Base-by-base conservation (phyloP, 2,329 filamentous ascomycete genomes). In the Acephala macrosclerotiorum region DNA sequence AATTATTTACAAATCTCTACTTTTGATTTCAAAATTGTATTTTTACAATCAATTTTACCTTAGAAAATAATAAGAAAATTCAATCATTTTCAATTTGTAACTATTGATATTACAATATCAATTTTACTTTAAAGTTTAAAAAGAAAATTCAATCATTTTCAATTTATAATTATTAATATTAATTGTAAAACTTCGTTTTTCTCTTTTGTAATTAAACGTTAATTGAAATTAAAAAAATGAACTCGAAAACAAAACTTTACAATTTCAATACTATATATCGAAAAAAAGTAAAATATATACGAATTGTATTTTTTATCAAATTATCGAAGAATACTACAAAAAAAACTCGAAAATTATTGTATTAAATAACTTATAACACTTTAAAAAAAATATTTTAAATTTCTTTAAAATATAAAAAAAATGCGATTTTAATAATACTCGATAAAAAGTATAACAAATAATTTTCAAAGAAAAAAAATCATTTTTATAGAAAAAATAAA, bases 401-500 rank as follows among this genome's bases (percentile, higher is more conserved):
- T 53, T 38, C 40, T 68, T 68, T 68, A 20, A 70, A 66, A 63
- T 26, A 70, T 70, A 42, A 66, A 70, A 58, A 70, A 70, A 66
- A 7, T 59, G 53, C 63, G 57, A 68, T 70, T 63, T 70, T 22
- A 64, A 70, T 51, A 38, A 63, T 66, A 63, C 66, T 66, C 63
- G 61, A 70, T 35, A 64, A 70, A 70, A 68, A 63, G 68, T 59
- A 60, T 70, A 40, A 68, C 55, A 65, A 64, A 68, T 40, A 70
- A 70, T 68, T 70, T 68, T 67, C 60, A 49, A 57, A 70, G 64
- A 64, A 68, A 64, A 62, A 67, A 67, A 67, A 63, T 64, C 61
- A 70, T 62, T 60, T 68, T 70, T 67, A 67, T 70, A 22, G 62
- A 70, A 70, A 70, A 70, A 66, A 66, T 61, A 67, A 61, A 68